A percentile compares a stretch with the other conserved stretches of the same genome.
These are phyloP conservation scores for Zostera marina DNA, from an alignment of 116 monocot species.

Conservation along the genomic window DNA sequence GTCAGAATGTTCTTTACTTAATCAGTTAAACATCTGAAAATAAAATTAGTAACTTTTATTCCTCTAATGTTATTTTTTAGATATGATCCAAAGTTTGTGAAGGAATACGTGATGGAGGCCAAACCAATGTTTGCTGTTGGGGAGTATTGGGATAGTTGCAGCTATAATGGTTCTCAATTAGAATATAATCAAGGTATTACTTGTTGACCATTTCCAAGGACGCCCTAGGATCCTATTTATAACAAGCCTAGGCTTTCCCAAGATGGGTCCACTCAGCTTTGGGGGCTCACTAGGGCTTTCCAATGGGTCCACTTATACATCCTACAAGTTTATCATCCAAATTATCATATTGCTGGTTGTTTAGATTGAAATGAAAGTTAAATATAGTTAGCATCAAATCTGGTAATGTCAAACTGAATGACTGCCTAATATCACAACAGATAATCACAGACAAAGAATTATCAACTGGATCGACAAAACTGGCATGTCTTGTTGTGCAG, in stretches of 20 bases:
- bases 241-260: too few relatives aligned
- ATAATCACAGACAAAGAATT: constrained; percentile 67
- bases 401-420: too few relatives aligned
- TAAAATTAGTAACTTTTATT: neutral
- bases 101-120: constrained; percentile 64
- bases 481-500: constrained; percentile 46
- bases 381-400: too few relatives aligned
- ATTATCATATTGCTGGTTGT: too few relatives aligned
- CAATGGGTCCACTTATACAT: neutral
- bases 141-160: constrained; percentile 81
- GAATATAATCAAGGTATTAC: constrained; percentile 92
- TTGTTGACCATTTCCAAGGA: too few relatives aligned
- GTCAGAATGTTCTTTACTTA: constrained; percentile 4
- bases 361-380: too few relatives aligned
- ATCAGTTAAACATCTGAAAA: neutral
- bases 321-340: neutral
- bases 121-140: constrained; percentile 65
- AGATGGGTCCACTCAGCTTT: too few relatives aligned
- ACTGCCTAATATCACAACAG: constrained; percentile 18
- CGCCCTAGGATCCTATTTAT: too few relatives aligned
- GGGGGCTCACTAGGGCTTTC: too few relatives aligned
- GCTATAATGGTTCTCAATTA: constrained; percentile 30
- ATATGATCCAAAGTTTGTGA: constrained; percentile 65
- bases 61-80: constrained; percentile 10
- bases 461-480: constrained; percentile 76